Conservation (phyloP, 2,329 filamentous ascomycete species). For the Pseudopyrenochaeta lycopersici region DNA sequence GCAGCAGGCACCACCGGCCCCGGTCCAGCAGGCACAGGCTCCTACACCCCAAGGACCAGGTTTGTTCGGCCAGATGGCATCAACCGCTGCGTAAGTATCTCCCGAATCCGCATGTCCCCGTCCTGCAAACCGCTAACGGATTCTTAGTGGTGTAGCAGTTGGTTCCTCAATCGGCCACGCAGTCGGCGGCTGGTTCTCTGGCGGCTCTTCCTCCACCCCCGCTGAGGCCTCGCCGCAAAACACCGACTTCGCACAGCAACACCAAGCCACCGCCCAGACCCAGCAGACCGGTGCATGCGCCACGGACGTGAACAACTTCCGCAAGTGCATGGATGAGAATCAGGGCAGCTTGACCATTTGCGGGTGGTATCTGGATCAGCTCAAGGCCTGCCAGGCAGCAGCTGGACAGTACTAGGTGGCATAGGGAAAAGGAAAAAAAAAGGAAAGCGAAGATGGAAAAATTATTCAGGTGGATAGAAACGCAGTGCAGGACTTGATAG, state of each 20-base stretch:
- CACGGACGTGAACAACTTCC: constrained; percentile 83
- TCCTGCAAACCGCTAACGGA: constrained; percentile 9
- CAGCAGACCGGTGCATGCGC: constrained; percentile 65
- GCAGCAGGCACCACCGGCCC: constrained; percentile 70
- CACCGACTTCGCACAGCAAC: constrained; percentile 34
- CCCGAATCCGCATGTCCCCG: neutral
- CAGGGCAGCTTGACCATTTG: constrained; percentile 94
- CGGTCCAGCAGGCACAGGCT: constrained; percentile 43
- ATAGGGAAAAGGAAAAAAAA: neutral
- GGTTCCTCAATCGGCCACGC: constrained; percentile 96
- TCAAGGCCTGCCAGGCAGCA: constrained; percentile 65
- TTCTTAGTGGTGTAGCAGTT: constrained; percentile 86
- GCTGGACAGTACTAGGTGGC: constrained; percentile 57
- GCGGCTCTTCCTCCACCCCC: constrained; percentile 69
- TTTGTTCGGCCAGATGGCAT: constrained; percentile 95
- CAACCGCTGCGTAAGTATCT: constrained; percentile 90
- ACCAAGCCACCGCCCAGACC: constrained; percentile 52
- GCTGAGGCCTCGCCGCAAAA: constrained; percentile 56
- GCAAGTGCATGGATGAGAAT: constrained; percentile 96
- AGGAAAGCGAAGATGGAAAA: too few relatives aligned
- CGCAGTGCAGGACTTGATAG: too few relatives aligned
- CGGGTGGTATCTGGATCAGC: constrained; percentile 97
- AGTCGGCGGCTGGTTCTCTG: constrained; percentile 86
- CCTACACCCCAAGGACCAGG: constrained; percentile 74
- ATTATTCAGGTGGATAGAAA: too few relatives aligned